Evolutionary conservation across 805 yeast genomes (phyloP), one percentile per base, ranked within the genome.

Genomic region (Kodamaea nitidulidarum): DNA sequence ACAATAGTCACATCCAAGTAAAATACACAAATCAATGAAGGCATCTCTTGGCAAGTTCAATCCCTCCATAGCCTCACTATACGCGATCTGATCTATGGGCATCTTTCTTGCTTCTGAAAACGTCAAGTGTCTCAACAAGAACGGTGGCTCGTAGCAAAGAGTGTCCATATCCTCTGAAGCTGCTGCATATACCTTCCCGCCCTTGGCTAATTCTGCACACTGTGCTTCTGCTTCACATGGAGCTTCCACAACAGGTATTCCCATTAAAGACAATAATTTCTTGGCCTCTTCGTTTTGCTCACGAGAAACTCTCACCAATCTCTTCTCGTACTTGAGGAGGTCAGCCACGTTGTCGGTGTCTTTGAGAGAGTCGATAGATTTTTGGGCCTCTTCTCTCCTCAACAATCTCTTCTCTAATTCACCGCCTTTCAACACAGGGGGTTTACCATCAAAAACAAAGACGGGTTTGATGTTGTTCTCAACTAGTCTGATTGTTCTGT

Each of bases 121-220:
- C 0, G 98, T 93, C 60, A 93, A 72, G 58, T 93, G 95, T 48
- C 98, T 76, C 44, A 93, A 70, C 39, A 93, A 65, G 43, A 66
- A 79, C 4, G 95, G 93, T 2, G 98, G 86, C 41, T 79, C 81
- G 57, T 91, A 93, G 55, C 98, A 93, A 40, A 93, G 61, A 1
- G 98, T 93, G 63, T 93, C 98, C 98, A 93, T 93, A 77, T 93
- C 98, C 60, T 93, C 98, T 4, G 95, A 84, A 1, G 97, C 98
- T 2, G 98, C 96, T 7, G 95, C 98, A 57, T 81, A 93, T 0
- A 91, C 98, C 55, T 88, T 88, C 2, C 96, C 97, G 9, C 79
- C 76, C 42, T 80, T 76, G 3, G 97, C 97, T 35, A 93, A 65
- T 46, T 80, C 93, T 0, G 98, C 98, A 69, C 98, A 93, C 54